Base-by-base conservation (phyloP, 2,329 filamentous ascomycete genomes). In the Thelonectria rubi region DNA sequence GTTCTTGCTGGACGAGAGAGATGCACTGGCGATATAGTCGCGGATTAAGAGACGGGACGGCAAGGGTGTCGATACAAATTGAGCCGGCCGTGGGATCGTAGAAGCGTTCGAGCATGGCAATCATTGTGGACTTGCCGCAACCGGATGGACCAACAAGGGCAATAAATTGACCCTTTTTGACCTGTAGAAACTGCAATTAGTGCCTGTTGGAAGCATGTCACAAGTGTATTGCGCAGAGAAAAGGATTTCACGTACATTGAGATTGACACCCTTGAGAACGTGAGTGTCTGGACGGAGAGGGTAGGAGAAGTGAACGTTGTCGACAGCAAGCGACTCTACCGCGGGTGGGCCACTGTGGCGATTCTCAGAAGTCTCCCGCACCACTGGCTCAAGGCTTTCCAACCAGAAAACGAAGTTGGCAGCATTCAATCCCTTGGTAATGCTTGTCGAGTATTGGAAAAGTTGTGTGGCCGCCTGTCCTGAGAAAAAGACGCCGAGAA, bases 291-390 rank as follows among this genome's bases (percentile, higher is more conserved):
- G 76, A 20, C 81, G 73, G 54, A 79, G 69, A 3, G 88, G 87
- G 64, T 91, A 92, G 2, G 86, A 81, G 72, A 92, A 91, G 18
- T 81, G 77, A n/a, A 91, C 80, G 34, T 84, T 74, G 8, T 81
- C 77, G 60, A 90, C 81, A 12, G 80, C 76, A 2, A 89, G 78
- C 0, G 51, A 62, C 5, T 65, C 65, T 47, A 72, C 75, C 1
- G 72, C 65, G 15, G 72, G 73, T 1, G 80, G 80, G 0, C 73
- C 75, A 1, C 72, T 74, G 32, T 76, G 67, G 9, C 67, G 65
- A 67, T 83, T 82, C 26, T 78, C 70, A 1, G 72, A 67, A 0
- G 77, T 83, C 60, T 81, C 80, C 20, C 72, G 73, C 21, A 82
- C 79, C 3, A 67, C 78, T 0, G 77, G 75, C 59, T 81, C 68